Evolutionary conservation across 225 moss, liverwort and hornwort species (phyloP).

Genomic region (Straminergon stramineum): DNA sequence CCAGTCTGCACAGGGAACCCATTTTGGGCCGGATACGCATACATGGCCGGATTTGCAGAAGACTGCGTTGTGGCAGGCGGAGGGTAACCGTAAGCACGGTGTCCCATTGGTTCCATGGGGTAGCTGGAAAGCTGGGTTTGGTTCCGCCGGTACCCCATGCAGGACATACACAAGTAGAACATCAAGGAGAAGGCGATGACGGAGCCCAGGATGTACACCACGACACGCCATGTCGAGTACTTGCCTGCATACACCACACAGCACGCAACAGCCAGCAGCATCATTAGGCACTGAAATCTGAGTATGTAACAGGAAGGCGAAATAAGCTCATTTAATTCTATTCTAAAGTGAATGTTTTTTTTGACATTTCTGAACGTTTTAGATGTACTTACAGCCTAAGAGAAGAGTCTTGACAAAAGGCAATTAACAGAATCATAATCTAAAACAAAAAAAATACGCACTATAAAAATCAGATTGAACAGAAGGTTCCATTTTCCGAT

Average conservation of each 20-base stretch:
- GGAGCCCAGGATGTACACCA: background rate
- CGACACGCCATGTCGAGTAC: background rate
- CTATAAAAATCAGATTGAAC: no score
- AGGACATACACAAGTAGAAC: background rate
- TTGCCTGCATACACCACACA: background rate
- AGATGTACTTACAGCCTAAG: background rate
- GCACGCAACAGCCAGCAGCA: background rate
- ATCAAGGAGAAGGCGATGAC: background rate
- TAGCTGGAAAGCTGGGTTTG: background rate
- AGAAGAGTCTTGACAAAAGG: background rate
- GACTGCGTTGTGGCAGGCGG: background rate
- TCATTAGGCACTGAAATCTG: background rate
- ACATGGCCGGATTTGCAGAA: background rate
- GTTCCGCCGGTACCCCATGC: background rate
- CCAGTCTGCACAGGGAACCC: background rate
- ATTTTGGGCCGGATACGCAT: background rate
- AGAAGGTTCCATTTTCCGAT: background rate
- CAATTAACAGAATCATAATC: background rate
- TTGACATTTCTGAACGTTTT: background rate
- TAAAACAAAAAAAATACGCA: background rate
- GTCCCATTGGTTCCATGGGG: background rate
- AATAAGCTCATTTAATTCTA: no score
- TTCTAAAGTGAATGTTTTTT: background rate
- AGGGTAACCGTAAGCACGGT: background rate
- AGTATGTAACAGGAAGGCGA: background rate